Base-by-base conservation (phyloP, 768 basidiomycete genomes). In the Stropharia rugosoannulata region DNA sequence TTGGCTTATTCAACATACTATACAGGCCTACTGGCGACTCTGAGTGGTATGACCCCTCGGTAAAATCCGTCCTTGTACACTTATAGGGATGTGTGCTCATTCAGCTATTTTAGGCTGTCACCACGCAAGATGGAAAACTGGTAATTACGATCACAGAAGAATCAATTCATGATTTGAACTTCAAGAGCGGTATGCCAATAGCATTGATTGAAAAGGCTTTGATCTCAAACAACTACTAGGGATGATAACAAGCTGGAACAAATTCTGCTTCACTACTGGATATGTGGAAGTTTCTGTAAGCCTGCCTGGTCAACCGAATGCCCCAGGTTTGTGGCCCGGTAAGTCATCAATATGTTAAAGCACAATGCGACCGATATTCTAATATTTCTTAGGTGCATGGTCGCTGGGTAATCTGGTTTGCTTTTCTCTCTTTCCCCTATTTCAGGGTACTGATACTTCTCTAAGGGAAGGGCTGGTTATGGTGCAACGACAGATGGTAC, bases 211-310 rank as follows among this genome's bases (percentile, higher is more conserved):
- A 36, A 5, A 16, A 15, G 78, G 42, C 22, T 32, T 47, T 59
- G 32, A 64, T 18, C 50, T 62, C 25, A 49, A 19, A 43, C 54
- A 22, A 29, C 43, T 13, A 42, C 38, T 5, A 81, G 84, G 83
- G 37, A 88, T 88, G 86, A 51, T 95, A 8, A 85, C 89, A 61
- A 81, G 85, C 12, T 97, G 95, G 95, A 96, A 96, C 73, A 93
- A 96, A 72, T 72, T 97, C 52, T 98, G 95, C 73, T 97, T 95
- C 73, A 95, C 86, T 13, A 93, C 93, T 0, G 94, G 93, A 2
- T 94, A 95, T 66, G 75, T 97, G 54, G 97, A 97, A 72, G 83
- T 88, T 2, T 81, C 78, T n/a, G 63, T 93, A 18, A 91, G 88
- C 66, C 66, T 93, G 62, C 90, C 92, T n/a, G 92, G 90, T 6